These are phyloP conservation scores for Stenogyne calaminthoides DNA, from an alignment of 305 asterid genomes.

Conservation along the genomic window DNA sequence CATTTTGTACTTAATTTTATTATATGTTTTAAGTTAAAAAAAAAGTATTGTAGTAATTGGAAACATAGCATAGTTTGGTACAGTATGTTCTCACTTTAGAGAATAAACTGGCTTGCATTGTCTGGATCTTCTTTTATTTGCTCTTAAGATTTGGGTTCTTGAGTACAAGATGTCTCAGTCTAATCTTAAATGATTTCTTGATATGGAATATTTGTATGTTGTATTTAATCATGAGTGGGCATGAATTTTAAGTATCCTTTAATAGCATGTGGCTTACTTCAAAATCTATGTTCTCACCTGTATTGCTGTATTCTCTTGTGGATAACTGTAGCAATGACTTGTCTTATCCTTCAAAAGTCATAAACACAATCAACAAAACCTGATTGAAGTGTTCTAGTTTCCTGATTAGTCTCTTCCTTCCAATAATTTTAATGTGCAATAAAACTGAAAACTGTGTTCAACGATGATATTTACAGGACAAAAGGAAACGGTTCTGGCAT, in stretches of 20 bases:
- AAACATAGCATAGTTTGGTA: background rate
- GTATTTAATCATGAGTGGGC: constrained; percentile 15
- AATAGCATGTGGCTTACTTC: background rate
- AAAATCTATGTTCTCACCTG: background rate
- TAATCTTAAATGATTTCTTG: background rate
- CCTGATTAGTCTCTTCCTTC: constrained; percentile 19
- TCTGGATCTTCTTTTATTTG: background rate
- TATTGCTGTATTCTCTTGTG: constrained; percentile 7
- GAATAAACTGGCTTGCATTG: background rate
- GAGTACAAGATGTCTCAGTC: background rate
- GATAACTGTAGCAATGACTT: background rate
- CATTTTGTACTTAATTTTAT: background rate
- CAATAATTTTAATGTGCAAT: background rate
- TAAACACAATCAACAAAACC: background rate
- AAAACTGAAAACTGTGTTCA: constrained; percentile 29
- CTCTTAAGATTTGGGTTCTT: background rate
- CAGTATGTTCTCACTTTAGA: constrained; percentile 2
- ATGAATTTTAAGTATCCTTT: background rate
- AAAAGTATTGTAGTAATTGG: background rate
- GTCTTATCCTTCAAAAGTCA: background rate
- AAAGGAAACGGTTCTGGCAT: constrained; percentile 62
- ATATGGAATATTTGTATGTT: constrained; percentile 11
- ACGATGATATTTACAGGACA: constrained; percentile 47
- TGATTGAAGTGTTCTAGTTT: background rate
- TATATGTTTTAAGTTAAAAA: background rate